A percentile compares a stretch with the other conserved stretches of the same genome.
phyloP scores from a whole-genome alignment of 164 flowering plant genomes.

The Umbilicus rupestris region DNA sequence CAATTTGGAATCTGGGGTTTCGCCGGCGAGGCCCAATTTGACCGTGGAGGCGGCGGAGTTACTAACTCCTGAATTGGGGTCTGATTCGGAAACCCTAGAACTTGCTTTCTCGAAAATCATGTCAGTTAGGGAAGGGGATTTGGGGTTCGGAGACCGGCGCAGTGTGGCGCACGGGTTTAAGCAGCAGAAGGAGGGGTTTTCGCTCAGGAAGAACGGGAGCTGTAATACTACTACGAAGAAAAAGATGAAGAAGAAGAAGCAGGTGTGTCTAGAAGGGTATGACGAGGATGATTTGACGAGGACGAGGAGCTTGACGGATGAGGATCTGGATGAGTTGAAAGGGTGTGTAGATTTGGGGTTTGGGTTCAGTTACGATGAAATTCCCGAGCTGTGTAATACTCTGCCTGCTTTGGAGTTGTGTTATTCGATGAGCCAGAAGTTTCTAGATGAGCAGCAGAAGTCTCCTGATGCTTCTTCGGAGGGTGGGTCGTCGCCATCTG shows the following conservation, averaged over 20 bases:
- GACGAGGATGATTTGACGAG: constrained; percentile 46
- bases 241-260: constrained; percentile 39
- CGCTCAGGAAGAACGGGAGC: constrained; percentile 7
- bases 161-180: neutral
- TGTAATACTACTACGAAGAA: no score
- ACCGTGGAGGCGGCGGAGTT: neutral
- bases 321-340: constrained; percentile 68
- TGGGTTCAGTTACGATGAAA: constrained; percentile 79
- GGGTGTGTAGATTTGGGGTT: constrained; percentile 88
- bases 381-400: constrained; percentile 81
- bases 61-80: neutral
- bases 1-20: constrained; percentile 16
- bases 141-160: neutral
- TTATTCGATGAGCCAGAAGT: constrained; percentile 82
- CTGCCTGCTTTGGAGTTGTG: constrained; percentile 92
- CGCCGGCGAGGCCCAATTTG: neutral
- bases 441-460: constrained; percentile 50
- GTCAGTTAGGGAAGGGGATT: neutral
- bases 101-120: neutral
- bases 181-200: constrained; percentile 6
- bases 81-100: constrained; percentile 7
- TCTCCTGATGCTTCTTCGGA: constrained; percentile 20
- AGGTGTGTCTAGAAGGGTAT: constrained; percentile 65
- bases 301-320: constrained; percentile 71
- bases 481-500: constrained; percentile 29